Percentiles rank a stretch among this genome's conserved stretches.
These are phyloP conservation scores for Phytophthora fragariaefolia DNA, from an alignment of 352 stramenopile genomes.

Conservation along the genomic window DNA sequence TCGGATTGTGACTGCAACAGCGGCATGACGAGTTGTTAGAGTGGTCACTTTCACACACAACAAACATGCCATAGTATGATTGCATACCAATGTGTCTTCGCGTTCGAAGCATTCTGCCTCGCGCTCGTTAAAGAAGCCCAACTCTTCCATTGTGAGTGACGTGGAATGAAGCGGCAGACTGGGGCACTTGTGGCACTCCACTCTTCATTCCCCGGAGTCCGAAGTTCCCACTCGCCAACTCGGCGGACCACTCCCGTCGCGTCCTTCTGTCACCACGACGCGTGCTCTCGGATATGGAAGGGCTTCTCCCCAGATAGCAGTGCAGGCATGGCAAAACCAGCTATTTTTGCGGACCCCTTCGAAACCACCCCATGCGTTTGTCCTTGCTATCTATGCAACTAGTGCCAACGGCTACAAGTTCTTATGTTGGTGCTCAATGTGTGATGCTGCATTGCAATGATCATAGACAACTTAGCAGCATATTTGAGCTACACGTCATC, in stretches of 20 bases:
- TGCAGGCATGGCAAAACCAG: conserved; percentile 17
- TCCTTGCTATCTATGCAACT: background rate
- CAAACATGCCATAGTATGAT: background rate
- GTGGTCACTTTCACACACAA: background rate
- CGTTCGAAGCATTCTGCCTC: conserved; percentile 87
- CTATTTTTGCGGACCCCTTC: conserved; percentile 38
- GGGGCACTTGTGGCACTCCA: conserved; percentile 21
- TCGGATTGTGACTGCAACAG: conserved; percentile 74
- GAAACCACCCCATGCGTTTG: conserved; percentile 31
- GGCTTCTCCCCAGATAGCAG: conserved; percentile 34
- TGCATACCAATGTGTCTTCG: conserved; percentile 80
- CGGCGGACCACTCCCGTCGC: conserved; percentile 20
- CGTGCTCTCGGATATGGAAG: conserved; percentile 21
- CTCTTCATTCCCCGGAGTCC: conserved; percentile 51
- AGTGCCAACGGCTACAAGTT: conserved; percentile 6
- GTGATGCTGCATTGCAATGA: background rate
- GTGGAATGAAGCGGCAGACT: conserved; percentile 26
- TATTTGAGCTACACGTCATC: background rate
- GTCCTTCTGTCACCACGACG: conserved; percentile 20
- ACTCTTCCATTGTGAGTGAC: conserved; percentile 70
- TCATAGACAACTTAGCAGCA: background rate
- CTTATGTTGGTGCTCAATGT: conserved; percentile 16
- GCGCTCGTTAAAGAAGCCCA: conserved; percentile 84
- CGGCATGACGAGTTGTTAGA: conserved; percentile 3
- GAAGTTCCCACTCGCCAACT: conserved; percentile 27